phyloP scores from a whole-genome alignment of 768 basidiomycete genomes.

The Strobilomyces echinocephalus region DNA sequence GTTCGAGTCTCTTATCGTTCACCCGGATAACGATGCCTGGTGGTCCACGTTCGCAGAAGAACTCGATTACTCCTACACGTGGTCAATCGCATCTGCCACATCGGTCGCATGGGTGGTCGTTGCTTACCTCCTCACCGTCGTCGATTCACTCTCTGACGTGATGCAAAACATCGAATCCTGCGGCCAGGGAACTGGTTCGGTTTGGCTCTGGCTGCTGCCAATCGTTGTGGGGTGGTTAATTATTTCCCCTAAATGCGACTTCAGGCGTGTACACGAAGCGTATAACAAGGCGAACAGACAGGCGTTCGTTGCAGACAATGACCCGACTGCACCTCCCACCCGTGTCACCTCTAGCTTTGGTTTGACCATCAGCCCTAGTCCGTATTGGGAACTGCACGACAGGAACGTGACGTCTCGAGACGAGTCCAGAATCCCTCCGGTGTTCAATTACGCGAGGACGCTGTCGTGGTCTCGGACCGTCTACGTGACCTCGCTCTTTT shows the following conservation, averaged over 20 bases:
- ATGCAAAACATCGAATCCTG: conserved; percentile 25
- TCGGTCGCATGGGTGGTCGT: conserved; percentile 44
- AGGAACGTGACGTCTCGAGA: conserved; percentile 16
- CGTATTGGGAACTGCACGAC: not conserved
- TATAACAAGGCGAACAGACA: conserved; percentile 14
- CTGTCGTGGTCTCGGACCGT: conserved; percentile 18
- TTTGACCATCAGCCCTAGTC: conserved; percentile 12
- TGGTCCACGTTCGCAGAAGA: conserved; percentile 33
- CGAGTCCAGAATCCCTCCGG: conserved; percentile 20
- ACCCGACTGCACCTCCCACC: not conserved
- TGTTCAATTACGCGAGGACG: conserved; percentile 24
- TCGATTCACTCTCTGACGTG: conserved; percentile 14
- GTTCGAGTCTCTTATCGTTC: conserved; percentile 39
- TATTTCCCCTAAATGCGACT: conserved; percentile 38
- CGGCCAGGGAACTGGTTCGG: conserved; percentile 36
- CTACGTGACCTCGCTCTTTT: conserved; percentile 14
- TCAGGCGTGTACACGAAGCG: conserved; percentile 23
- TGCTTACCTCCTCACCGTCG: conserved; percentile 32
- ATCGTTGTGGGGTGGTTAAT: conserved; percentile 40
- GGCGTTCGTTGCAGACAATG: not conserved
- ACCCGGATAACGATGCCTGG: conserved; percentile 40
- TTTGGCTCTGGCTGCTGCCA: conserved; percentile 44
- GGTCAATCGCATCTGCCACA: conserved; percentile 37
- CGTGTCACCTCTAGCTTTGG: conserved; percentile 6
- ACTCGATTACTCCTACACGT: conserved; percentile 38